phyloP scores from a whole-genome alignment of 768 basidiomycete genomes.

The Austroboletus eburneus region DNA sequence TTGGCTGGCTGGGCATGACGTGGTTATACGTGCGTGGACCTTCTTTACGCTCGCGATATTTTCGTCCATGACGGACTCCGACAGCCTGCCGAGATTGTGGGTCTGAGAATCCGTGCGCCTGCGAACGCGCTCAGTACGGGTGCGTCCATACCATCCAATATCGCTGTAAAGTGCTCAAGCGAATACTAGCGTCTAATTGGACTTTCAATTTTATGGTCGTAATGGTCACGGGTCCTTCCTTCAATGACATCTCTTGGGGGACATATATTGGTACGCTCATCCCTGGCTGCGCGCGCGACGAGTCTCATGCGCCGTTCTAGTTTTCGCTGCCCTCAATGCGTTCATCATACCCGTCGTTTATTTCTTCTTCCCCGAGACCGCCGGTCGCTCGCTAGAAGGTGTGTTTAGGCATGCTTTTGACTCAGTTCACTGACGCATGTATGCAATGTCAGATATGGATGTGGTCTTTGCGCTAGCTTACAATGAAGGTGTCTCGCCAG shows the following conservation, averaged over 20 bases:
- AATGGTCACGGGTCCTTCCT: slow-evolving; percentile 59
- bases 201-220: slow-evolving; percentile 57
- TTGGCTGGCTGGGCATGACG: slow-evolving; percentile 70
- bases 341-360: slow-evolving; percentile 55
- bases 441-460: slow-evolving; percentile 37
- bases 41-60: background rate
- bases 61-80: background rate
- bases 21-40: slow-evolving; percentile 55
- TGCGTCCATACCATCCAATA: slow-evolving; percentile 2
- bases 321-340: slow-evolving; percentile 56
- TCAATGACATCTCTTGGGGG: slow-evolving; percentile 53
- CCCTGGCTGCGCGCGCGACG: background rate
- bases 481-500: slow-evolving; percentile 41
- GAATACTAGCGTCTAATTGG: slow-evolving; percentile 42
- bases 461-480: slow-evolving; percentile 44
- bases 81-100: slow-evolving; percentile 64
- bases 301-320: slow-evolving; percentile 14
- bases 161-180: too few species aligned
- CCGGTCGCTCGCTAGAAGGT: slow-evolving; percentile 56
- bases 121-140: slow-evolving; percentile 62
- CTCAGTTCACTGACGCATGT: background rate
- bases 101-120: slow-evolving; percentile 56
- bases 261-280: slow-evolving; percentile 50
- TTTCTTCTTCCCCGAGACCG: slow-evolving; percentile 59
- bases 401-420: background rate